A percentile compares a stretch with the other conserved stretches of the same genome.
These are phyloP conservation scores for Mycena metata DNA, from an alignment of 768 basidiomycete genomes.

Conservation along the genomic window DNA sequence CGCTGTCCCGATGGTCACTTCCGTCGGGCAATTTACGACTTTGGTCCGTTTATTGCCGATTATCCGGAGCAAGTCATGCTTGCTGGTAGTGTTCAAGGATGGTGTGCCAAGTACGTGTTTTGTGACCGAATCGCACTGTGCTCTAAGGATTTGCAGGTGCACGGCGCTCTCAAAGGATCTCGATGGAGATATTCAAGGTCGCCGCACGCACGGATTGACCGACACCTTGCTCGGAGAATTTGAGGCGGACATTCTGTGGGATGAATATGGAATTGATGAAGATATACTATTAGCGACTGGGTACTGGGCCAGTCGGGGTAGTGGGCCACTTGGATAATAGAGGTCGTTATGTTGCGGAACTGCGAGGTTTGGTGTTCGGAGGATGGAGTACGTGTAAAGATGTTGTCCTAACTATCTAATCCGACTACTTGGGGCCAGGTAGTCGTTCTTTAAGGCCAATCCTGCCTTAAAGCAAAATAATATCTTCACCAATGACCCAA, in stretches of 20 bases:
- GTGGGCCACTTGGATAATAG: too few relatives aligned
- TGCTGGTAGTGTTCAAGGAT: constrained; percentile 32
- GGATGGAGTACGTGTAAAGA: too few relatives aligned
- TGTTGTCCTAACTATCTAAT: too few relatives aligned
- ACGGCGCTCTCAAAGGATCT: constrained; percentile 23
- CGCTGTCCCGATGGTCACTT: constrained; percentile 48
- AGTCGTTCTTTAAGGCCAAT: too few relatives aligned
- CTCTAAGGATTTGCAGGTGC: constrained; percentile 3
- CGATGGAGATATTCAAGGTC: constrained; percentile 10
- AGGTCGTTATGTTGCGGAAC: too few relatives aligned
- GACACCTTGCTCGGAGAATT: constrained; percentile 14
- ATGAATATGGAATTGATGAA: constrained; percentile 38
- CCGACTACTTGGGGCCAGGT: too few relatives aligned
- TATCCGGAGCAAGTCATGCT: constrained; percentile 47
- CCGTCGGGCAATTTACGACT: constrained; percentile 39
- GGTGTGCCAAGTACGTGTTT: constrained; percentile 23
- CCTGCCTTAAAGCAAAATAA: too few relatives aligned
- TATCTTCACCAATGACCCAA: too few relatives aligned
- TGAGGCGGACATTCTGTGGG: constrained; percentile 26
- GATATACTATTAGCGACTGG: too few relatives aligned
- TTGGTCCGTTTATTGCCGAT: constrained; percentile 47
- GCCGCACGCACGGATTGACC: constrained; percentile 25
- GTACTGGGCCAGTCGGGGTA: too few relatives aligned
- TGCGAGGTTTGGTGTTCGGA: too few relatives aligned
- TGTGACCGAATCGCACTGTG: background rate